Evolutionary conservation across 1,284 basidiomycete genomes (phyloP), one percentile per base, ranked within the genome.

Genomic region (Rhodofomes roseus): DNA sequence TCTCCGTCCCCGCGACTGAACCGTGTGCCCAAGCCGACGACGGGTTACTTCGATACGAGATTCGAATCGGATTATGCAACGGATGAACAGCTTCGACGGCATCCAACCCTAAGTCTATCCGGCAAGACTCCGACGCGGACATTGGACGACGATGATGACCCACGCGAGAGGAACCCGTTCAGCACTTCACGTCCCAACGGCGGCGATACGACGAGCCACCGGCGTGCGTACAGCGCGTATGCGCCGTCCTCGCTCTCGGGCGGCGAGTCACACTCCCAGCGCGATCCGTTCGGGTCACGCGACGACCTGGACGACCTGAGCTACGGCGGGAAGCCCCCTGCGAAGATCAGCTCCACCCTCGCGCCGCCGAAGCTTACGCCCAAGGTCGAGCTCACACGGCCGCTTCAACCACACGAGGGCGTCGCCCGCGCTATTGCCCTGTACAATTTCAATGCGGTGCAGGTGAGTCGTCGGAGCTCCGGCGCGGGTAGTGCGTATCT

Each of bases 361-460:
- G 62, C 58, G 31, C 56, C 60, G 44, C 64, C 71, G 27, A 67
- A 71, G 65, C 71, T 81, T 41, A 68, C 77, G 57, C 72, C 81
- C 9, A 85, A 83, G 65, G 75, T 78, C n/a, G 82, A 81, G 62
- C 67, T 86, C 29, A 71, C 70, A 31, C 71, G 70, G 57, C 81
- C 83, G 41, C 71, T 84, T 55, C 68, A 74, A 48, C 80, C 79
- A 41, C 70, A 77, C 56, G 85, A 88, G 68, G 87, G 86, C 36
- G 74, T 90, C 39, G 87, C 82, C 22, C 81, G 90, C 56, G 93
- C 90, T 2, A 85, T 95, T 37, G 93, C 92, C 7, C 70, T 94
- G 63, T 95, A 83, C 70, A 83, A 91, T 70, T 95, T 93, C 72
- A 73, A 80, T 48, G 90, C 89, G 7, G 81, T 87, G 6, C 85